Evolutionary conservation across 2,329 filamentous ascomycete genomes (phyloP).

Genomic region (Fusarium chuoi): DNA sequence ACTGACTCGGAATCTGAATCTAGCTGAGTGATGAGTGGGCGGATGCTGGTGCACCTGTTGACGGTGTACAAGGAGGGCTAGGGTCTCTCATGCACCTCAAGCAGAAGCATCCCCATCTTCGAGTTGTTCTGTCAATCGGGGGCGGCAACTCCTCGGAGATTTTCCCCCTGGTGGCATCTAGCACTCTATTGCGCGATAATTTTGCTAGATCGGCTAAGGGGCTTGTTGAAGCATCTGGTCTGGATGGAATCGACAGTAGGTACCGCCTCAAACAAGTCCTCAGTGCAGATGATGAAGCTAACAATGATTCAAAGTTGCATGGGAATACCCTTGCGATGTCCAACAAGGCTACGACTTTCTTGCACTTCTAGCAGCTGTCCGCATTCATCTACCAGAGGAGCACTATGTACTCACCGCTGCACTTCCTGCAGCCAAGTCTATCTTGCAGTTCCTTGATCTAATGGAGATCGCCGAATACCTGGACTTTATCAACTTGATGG

Average conservation of each 20-base stretch:
- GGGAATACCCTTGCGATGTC: slow-evolving; percentile 77
- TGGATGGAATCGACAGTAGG: slow-evolving; percentile 74
- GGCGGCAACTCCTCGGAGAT: slow-evolving; percentile 72
- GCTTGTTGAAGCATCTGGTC: slow-evolving; percentile 75
- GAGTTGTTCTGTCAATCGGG: slow-evolving; percentile 81
- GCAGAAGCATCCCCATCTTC: slow-evolving; percentile 74
- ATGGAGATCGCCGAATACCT: slow-evolving; percentile 70
- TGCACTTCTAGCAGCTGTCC: slow-evolving; percentile 72
- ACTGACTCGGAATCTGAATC: slow-evolving; percentile 42
- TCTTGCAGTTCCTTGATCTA: slow-evolving; percentile 76
- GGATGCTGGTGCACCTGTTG: slow-evolving; percentile 76
- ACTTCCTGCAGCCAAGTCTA: slow-evolving; percentile 73
- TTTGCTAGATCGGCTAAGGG: slow-evolving; percentile 75
- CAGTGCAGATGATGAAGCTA: slow-evolving; percentile 3
- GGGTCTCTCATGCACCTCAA: slow-evolving; percentile 80
- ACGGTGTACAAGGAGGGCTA: slow-evolving; percentile 76
- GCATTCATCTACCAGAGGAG: slow-evolving; percentile 74
- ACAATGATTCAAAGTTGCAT: slow-evolving; percentile 69
- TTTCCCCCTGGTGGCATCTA: slow-evolving; percentile 74
- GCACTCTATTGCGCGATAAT: slow-evolving; percentile 68
- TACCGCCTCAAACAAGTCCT: slow-evolving; percentile 9
- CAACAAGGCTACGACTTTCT: slow-evolving; percentile 78
- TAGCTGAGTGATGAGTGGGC: slow-evolving; percentile 85
- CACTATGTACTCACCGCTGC: slow-evolving; percentile 77
- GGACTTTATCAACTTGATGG: slow-evolving; percentile 81